phyloP scores from a whole-genome alignment of 805 yeast species.

The Candida arabinofermentans region DNA sequence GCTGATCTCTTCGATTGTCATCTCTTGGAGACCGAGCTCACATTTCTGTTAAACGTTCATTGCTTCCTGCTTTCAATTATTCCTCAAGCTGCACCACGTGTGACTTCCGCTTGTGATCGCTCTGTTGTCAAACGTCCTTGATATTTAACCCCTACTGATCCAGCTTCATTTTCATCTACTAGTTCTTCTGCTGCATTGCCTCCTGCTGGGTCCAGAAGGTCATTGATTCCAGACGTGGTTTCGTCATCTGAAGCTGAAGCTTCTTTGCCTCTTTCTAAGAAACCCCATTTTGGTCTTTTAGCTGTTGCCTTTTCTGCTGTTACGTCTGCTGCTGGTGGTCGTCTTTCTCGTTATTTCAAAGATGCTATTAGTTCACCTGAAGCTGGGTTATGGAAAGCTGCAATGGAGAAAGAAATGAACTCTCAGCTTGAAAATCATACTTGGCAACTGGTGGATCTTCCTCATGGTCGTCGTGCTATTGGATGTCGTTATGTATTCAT shows the following conservation, averaged over 20 bases:
- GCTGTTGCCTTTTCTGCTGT: not conserved
- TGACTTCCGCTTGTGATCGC: not conserved
- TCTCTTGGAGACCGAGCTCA: not conserved
- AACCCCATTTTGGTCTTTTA: not conserved
- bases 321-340: not conserved
- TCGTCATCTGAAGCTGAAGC: not conserved
- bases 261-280: not conserved
- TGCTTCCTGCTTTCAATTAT: not conserved
- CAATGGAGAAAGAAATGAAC: too few relatives aligned
- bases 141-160: not conserved
- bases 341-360: not conserved
- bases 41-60: not conserved
- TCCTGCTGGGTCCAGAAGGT: not conserved
- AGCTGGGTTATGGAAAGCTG: too few relatives aligned
- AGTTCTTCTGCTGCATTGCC: not conserved
- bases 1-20: not conserved
- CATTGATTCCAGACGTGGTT: not conserved
- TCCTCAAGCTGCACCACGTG: not conserved
- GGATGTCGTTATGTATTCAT: too few relatives aligned
- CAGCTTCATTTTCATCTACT: too few relatives aligned
- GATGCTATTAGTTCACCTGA: not conserved
- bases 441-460: too few relatives aligned
- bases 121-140: not conserved
- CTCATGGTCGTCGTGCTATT: too few relatives aligned
- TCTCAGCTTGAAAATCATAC: too few relatives aligned